Evolutionary conservation across 2,329 filamentous ascomycete species (phyloP), one percentile per base, ranked within the genome.

Genomic region (Fusarium mundagurra): DNA sequence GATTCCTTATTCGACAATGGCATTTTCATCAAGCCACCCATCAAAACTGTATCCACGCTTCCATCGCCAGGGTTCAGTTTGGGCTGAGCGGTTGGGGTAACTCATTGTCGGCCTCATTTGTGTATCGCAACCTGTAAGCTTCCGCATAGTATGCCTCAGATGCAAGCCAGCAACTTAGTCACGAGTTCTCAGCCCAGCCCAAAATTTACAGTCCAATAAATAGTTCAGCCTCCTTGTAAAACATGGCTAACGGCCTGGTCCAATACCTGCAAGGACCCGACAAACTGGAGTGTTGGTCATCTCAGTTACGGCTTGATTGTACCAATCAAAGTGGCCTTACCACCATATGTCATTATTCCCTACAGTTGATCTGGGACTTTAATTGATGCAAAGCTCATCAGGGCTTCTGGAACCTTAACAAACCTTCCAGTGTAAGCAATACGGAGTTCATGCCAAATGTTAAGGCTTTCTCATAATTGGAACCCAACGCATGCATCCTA

Each of bases 1-100:
- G 47, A 33, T 45, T 69, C 48, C 72, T 80, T 74, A 82, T 83
- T 82, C 77, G 81, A 74, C 81, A 82, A 83, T 83, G 77, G 76
- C 74, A 64, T 18, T 41, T 47, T 68, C 47, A 60, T 54, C 61
- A 64, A 71, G 66, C 63, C 64, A 72, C 66, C 51, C 39, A 50
- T 62, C 41, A 47, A 67, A 68, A 39, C 18, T 36, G 24, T 39
- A 48, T 63, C 53, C 62, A 43, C 47, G 59, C 44, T 57, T 67
- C 71, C 64, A 43, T 67, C 60, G 39, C 34, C 50, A 71, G 61
- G 60, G 57, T 44, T 39, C 45, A 55, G 57, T 61, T 43, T 64
- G 55, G 44, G 59, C 36, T 54, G 54, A 31, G 55, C 44, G 44
- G 34, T 44, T 39, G 50, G 68, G 41, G 67, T 43, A 48, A n/a